phyloP scores from a whole-genome alignment of 345 rosid genomes.

The Brassica cretica region DNA sequence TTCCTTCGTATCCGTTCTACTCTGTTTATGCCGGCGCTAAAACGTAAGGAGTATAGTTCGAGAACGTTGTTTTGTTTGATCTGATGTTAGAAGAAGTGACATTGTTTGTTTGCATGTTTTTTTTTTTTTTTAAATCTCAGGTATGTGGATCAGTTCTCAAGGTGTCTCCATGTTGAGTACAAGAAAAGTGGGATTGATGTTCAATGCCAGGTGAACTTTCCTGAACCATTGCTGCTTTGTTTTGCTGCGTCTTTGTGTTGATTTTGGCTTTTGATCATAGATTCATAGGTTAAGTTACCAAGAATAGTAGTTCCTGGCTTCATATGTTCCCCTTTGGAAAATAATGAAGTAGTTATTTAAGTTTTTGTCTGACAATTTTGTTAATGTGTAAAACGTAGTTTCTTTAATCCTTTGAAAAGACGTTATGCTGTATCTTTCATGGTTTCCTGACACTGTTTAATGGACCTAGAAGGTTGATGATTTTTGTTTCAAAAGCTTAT shows the following conservation, averaged over 20 bases:
- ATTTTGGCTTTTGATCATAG: background rate
- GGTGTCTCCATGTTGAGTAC: constrained; percentile 89
- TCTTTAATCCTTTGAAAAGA: background rate
- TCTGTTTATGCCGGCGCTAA: constrained; percentile 89
- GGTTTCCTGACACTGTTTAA: background rate
- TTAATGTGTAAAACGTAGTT: background rate
- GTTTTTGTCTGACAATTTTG: background rate
- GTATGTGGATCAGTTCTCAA: constrained; percentile 87
- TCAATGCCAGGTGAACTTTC: constrained; percentile 63
- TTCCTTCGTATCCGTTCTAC: constrained; percentile 96
- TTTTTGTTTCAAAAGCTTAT: background rate
- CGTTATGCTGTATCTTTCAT: background rate
- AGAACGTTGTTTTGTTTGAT: background rate
- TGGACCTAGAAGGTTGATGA: constrained; percentile 5
- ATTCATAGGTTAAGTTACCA: background rate
- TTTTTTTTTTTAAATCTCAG: constrained; percentile 39
- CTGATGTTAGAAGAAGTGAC: constrained; percentile 1
- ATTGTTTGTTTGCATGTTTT: constrained; percentile 15
- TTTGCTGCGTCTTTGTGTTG: background rate
- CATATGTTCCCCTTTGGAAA: background rate
- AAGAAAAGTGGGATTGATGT: constrained; percentile 79
- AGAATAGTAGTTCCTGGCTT: background rate
- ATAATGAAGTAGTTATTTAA: background rate
- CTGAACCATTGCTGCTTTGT: constrained; percentile 10
- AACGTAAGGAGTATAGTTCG: constrained; percentile 53